These are phyloP conservation scores for Cerioporus squamosus DNA, from an alignment of 1,284 basidiomycete genomes.

Conservation along the genomic window DNA sequence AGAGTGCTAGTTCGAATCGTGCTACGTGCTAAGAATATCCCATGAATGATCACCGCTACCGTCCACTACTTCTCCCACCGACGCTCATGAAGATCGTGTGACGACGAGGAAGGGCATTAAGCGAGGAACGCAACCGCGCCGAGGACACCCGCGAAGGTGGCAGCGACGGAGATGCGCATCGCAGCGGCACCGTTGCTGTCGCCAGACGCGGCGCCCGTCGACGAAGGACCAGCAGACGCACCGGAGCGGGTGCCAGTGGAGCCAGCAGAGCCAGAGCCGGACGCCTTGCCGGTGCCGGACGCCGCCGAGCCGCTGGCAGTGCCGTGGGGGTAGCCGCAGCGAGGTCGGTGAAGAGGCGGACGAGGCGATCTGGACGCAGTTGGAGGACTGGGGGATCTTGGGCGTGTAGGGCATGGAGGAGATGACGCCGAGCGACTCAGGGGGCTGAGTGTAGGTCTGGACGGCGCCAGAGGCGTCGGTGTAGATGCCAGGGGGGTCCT, in stretches of 20 bases:
- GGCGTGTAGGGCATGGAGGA: conserved; percentile 65
- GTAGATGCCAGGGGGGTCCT: conserved; percentile 62
- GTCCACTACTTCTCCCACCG: not conserved
- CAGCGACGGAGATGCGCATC: conserved; percentile 41
- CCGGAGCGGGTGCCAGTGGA: conserved; percentile 16
- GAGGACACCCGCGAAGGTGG: conserved; percentile 44
- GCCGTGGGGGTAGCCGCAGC: conserved; percentile 34
- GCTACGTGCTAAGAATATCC: not conserved
- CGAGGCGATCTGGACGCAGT: conserved; percentile 63
- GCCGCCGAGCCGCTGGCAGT: conserved; percentile 31
- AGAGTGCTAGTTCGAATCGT: not conserved
- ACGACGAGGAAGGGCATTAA: not conserved
- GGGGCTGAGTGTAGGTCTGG: conserved; percentile 60
- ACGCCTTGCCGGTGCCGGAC: not conserved
- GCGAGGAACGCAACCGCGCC: conserved; percentile 46
- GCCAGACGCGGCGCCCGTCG: conserved; percentile 12
- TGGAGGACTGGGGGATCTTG: conserved; percentile 59
- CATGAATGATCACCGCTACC: not conserved
- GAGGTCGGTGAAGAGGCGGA: conserved; percentile 51
- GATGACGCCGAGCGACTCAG: conserved; percentile 61
- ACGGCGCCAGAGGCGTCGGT: conserved; percentile 44
- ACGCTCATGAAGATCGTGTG: conserved; percentile 8
- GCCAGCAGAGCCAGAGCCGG: conserved; percentile 6
- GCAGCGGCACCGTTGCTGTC: conserved; percentile 40
- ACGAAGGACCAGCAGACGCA: conserved; percentile 22